Evolutionary conservation across 768 basidiomycete genomes (phyloP), one percentile per base, ranked within the genome.

Genomic region (Russula virescens): DNA sequence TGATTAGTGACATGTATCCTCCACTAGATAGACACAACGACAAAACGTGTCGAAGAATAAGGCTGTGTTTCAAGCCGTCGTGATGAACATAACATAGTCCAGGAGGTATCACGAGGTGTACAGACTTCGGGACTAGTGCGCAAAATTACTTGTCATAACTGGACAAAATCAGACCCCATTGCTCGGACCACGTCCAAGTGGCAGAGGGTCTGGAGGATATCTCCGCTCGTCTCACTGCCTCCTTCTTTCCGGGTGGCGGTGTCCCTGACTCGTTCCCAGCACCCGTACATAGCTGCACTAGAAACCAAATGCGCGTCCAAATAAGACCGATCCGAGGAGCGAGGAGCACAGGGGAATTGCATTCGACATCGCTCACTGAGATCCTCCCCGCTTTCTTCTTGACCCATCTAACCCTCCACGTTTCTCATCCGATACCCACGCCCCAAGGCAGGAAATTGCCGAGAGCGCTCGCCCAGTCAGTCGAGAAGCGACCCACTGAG

Each of bases 401-500:
- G 47, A 52, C 21, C 53, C 64, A 28, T 50, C 51, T 19, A n/a
- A 16, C 34, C 51, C 54, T 23, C 61, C 51, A 53, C 55, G 55
- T 52, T 54, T 49, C 28, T 63, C 57, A 46, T 58, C 55, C 21
- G 55, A 51, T 54, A n/a, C 62, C 64, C 62, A 63, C 34, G 55
- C 55, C 38, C 50, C 62, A 18, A 63, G 47, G 9, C 56, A 57
- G 46, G 57, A 63, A 42, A 62, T 16, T 28, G 42, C n/a, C 38
- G 64, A 63, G 34, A 66, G 62, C 21, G 34, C 79, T 60, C 77
- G 76, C 31, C 86, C 88, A 1, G 82, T 78, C 28, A 87, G 72
- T 52, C 89, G 79, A 52, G 84, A 80, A 51, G 79, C 78, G 53
- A 91, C 76, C 88, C 88, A 91, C 64, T 88, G 83, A 1, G 81